Conservation (phyloP, 139 green algal species). For the Dunaliella primolecta region DNA sequence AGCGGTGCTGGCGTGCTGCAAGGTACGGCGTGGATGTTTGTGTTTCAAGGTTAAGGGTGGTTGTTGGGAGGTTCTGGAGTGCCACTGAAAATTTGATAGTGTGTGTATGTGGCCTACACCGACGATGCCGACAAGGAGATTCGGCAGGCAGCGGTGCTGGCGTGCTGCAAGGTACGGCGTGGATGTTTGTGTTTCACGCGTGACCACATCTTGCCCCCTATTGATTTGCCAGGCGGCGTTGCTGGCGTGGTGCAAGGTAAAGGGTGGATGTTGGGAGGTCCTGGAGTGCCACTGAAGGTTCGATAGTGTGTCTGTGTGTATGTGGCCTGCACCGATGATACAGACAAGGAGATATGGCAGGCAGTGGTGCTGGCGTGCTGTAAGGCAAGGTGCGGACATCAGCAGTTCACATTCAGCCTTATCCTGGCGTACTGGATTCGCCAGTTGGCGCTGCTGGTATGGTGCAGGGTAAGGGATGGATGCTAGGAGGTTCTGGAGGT, state of each 20-base stretch:
- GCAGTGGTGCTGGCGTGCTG: slow-evolving; percentile 67
- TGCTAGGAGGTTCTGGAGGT: neutral
- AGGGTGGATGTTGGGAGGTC: neutral
- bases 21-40: slow-evolving; percentile 29
- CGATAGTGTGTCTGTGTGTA: too few species aligned
- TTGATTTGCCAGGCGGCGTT: too few species aligned
- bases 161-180: slow-evolving; percentile 46
- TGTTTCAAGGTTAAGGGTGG: neutral
- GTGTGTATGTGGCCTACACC: slow-evolving; percentile 71
- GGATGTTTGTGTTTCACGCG: slow-evolving; percentile 32
- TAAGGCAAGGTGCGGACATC: slow-evolving; percentile 28
- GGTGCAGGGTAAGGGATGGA: neutral
- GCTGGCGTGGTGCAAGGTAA: too few species aligned
- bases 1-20: slow-evolving; percentile 63
- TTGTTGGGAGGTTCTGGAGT: neutral
- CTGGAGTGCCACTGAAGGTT: too few species aligned
- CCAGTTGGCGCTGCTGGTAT: too few species aligned
- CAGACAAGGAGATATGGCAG: slow-evolving; percentile 60
- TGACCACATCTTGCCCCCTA: slow-evolving; percentile 69
- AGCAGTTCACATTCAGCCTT: slow-evolving; percentile 46
- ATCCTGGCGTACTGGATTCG: slow-evolving; percentile 61
- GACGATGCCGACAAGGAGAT: slow-evolving; percentile 73
- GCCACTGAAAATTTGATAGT: too few species aligned
- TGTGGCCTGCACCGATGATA: slow-evolving; percentile 76
- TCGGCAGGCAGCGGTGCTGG: slow-evolving; percentile 67